Evolutionary conservation across 768 basidiomycete genomes (phyloP).

Genomic region (Gelatoporia subvermispora): DNA sequence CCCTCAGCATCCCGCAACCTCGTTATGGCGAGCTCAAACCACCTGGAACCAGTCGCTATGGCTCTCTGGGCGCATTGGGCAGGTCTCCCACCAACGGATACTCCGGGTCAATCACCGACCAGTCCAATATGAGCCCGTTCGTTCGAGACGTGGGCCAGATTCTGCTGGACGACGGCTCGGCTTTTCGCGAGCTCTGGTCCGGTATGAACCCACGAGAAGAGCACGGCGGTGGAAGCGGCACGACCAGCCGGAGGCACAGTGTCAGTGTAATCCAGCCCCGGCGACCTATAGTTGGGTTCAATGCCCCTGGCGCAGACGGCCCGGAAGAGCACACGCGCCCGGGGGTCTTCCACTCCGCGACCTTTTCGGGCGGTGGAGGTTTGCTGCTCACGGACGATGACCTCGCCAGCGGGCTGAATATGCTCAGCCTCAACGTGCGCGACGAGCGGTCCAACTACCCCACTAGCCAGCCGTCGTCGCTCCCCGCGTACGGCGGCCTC

Average conservation of each 20-base stretch:
- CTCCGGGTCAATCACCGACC: conserved; percentile 45
- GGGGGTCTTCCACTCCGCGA: conserved; percentile 24
- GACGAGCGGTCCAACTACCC: conserved; percentile 41
- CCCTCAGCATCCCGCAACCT: conserved; percentile 49
- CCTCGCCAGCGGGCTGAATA: conserved; percentile 63
- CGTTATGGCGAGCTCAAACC: conserved; percentile 63
- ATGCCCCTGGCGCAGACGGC: conserved; percentile 45
- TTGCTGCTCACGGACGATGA: conserved; percentile 77
- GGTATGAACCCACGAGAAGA: conserved; percentile 63
- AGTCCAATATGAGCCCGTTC: conserved; percentile 82
- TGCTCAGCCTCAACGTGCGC: conserved; percentile 50
- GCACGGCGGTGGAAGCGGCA: conserved; percentile 65
- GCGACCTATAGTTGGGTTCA: conserved; percentile 64
- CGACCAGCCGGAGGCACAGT: conserved; percentile 78
- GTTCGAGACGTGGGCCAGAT: conserved; percentile 81
- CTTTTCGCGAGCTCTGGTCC: conserved; percentile 71
- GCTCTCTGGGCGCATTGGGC: conserved; percentile 50
- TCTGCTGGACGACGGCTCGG: conserved; percentile 66
- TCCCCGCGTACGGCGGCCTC: conserved; percentile 70
- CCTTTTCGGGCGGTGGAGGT: conserved; percentile 40
- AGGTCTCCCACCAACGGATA: conserved; percentile 52
- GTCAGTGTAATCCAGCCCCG: conserved; percentile 80
- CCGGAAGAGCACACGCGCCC: conserved; percentile 35
- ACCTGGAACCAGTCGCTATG: conserved; percentile 59
- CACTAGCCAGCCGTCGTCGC: conserved; percentile 66